Percentiles rank a stretch among this genome's conserved stretches.
phyloP scores from a whole-genome alignment of 306 rosid genomes.

The Corylus heterophylla region DNA sequence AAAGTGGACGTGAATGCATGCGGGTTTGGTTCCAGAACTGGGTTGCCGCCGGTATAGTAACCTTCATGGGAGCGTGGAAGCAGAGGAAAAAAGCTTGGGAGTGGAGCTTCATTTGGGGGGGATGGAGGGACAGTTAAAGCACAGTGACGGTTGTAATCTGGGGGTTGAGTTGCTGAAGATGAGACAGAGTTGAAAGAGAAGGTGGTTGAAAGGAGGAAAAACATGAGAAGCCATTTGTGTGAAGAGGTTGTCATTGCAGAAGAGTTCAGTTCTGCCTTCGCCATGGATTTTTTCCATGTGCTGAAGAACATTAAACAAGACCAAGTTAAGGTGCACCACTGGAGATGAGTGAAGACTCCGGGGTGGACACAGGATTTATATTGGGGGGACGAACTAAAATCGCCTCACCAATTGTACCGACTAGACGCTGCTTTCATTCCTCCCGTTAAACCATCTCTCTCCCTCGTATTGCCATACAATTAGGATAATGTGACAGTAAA shows the following conservation, averaged over 20 bases:
- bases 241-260: not conserved
- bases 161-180: slow-evolving; percentile 23
- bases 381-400: too few relatives aligned
- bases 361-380: too few relatives aligned
- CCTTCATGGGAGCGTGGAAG: slow-evolving; percentile 16
- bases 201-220: slow-evolving; percentile 24
- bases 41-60: slow-evolving; percentile 38
- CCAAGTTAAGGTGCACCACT: not conserved
- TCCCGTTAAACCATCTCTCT: too few relatives aligned
- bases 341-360: too few relatives aligned
- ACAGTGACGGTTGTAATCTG: slow-evolving; percentile 40
- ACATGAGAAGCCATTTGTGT: slow-evolving; percentile 12
- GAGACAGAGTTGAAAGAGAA: slow-evolving; percentile 22
- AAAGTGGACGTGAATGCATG: not conserved
- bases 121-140: slow-evolving; percentile 36
- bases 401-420: too few relatives aligned
- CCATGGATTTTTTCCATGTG: not conserved
- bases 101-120: not conserved
- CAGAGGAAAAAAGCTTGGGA: not conserved
- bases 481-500: too few relatives aligned
- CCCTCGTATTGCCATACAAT: too few relatives aligned
- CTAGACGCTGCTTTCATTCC: not conserved
- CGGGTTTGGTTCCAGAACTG: not conserved
- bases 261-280: not conserved
- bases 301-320: not conserved